These are phyloP conservation scores for Quercus berberidifolia DNA, from an alignment of 306 rosid species.

Conservation along the genomic window DNA sequence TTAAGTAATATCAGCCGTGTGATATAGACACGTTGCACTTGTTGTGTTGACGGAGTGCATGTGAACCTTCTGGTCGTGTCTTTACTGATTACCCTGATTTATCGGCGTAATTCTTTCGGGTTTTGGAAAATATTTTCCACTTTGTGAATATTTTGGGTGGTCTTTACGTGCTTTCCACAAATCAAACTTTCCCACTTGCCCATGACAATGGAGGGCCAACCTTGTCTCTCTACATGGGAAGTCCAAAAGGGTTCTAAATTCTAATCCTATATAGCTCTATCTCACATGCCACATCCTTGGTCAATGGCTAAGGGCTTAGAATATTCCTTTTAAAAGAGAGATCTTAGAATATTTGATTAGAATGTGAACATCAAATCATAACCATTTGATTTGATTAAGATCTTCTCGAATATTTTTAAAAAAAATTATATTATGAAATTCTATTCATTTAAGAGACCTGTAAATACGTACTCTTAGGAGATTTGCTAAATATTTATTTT, in stretches of 20 bases:
- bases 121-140: background rate
- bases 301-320: too few relatives aligned
- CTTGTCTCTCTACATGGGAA: background rate
- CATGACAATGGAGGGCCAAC: background rate
- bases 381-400: too few relatives aligned
- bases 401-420: too few relatives aligned
- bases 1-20: slow-evolving; percentile 5
- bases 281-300: background rate
- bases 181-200: slow-evolving; percentile 1
- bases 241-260: background rate
- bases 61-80: slow-evolving; percentile 22
- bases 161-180: background rate
- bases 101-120: slow-evolving; percentile 33
- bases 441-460: too few relatives aligned
- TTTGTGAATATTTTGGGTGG: background rate
- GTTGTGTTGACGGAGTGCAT: slow-evolving; percentile 6
- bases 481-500: too few relatives aligned
- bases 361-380: too few relatives aligned
- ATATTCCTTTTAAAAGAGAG: too few relatives aligned
- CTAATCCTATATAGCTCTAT: background rate
- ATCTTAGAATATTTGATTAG: too few relatives aligned
- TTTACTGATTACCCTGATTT: slow-evolving; percentile 29
- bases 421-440: too few relatives aligned
- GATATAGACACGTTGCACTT: slow-evolving; percentile 21
- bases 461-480: too few relatives aligned